Evolutionary conservation across 345 rosid genomes (phyloP).

Genomic region (Streptanthus diversifolius): DNA sequence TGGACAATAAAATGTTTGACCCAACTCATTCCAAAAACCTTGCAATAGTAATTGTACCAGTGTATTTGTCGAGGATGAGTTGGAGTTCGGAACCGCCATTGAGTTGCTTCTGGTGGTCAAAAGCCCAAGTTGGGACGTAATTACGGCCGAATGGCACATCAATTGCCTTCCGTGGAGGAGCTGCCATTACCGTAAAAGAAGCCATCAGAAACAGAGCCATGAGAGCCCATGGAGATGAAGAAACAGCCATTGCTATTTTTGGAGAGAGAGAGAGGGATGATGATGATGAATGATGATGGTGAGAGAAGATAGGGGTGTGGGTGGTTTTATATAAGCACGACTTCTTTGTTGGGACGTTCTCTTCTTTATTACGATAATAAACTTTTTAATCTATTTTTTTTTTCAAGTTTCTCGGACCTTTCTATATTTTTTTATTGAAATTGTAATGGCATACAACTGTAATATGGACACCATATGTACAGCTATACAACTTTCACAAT

Average conservation of each 20-base stretch:
- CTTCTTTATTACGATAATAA: conserved; percentile 9
- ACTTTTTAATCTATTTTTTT: neutral
- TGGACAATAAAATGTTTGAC: neutral
- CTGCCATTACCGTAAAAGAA: conserved; percentile 40
- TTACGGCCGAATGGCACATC: conserved; percentile 64
- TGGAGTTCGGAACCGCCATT: conserved; percentile 69
- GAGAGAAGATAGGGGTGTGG: conserved; percentile 1
- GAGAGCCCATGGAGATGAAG: conserved; percentile 27
- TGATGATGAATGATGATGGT: conserved; percentile 15
- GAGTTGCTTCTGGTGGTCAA: conserved; percentile 73
- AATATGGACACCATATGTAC: conserved; percentile 21
- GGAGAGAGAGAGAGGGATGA: neutral
- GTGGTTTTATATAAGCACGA: conserved; percentile 25
- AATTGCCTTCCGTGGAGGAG: conserved; percentile 50
- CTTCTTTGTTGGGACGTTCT: conserved; percentile 6
- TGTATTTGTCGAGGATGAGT: conserved; percentile 67
- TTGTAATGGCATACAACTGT: conserved; percentile 32
- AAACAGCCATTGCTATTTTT: conserved; percentile 18
- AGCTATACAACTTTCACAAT: conserved; percentile 26
- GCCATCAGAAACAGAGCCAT: conserved; percentile 35
- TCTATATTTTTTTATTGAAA: neutral
- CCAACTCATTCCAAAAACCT: neutral
- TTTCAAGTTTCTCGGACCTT: conserved; percentile 26
- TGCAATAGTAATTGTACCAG: conserved; percentile 41
- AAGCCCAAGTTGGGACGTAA: conserved; percentile 85